A percentile compares a stretch with the other conserved stretches of the same genome.
Conservation (phyloP, 1,284 basidiomycete genomes). For the Violaceomyces palustris region DNA sequence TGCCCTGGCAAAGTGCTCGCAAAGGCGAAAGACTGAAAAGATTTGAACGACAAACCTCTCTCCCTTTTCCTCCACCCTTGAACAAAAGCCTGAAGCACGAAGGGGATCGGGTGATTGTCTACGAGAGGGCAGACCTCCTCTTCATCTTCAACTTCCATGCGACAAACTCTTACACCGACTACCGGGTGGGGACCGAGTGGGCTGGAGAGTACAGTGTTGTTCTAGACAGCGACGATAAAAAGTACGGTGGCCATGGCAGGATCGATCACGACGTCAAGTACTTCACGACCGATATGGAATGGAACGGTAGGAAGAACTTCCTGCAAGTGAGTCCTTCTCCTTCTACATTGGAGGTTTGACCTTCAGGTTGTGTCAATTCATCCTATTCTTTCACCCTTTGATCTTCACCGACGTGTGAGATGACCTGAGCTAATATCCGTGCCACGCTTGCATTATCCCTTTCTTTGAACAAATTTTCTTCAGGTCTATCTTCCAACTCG, state of each 20-base stretch:
- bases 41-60: not conserved
- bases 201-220: conserved; percentile 80
- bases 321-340: no score
- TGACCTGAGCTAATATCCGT: no score
- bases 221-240: conserved; percentile 70
- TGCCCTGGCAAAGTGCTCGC: no score
- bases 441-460: no score
- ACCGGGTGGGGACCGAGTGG: conserved; percentile 80
- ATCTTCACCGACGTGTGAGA: no score
- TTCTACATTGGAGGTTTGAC: no score
- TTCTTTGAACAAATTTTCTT: conserved; percentile 72
- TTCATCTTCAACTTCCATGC: conserved; percentile 98
- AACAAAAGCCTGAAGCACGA: conserved; percentile 91
- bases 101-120: conserved; percentile 66
- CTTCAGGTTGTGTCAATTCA: no score
- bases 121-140: conserved; percentile 82
- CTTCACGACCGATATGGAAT: conserved; percentile 78
- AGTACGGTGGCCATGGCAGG: conserved; percentile 84
- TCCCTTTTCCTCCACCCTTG: conserved; percentile 58
- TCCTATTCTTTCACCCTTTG: no score
- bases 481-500: conserved; percentile 69
- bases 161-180: conserved; percentile 80
- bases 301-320: conserved; percentile 86
- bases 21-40: no score
- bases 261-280: conserved; percentile 63